A percentile compares a stretch with the other conserved stretches of the same genome.
These are phyloP conservation scores for Pistacia atlantica DNA, from an alignment of 345 rosid genomes.

Conservation along the genomic window DNA sequence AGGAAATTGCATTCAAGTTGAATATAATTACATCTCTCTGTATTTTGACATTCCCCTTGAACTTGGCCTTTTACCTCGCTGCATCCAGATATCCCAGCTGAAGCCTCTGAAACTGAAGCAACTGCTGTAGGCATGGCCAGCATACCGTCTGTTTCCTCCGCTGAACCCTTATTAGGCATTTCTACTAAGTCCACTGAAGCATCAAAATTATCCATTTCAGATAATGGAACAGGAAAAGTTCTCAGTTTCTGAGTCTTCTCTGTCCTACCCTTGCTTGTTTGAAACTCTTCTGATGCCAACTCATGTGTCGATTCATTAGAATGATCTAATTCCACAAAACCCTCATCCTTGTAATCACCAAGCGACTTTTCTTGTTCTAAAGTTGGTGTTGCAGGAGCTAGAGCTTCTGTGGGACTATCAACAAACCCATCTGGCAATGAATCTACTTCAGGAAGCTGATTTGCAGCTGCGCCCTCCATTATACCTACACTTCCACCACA, in stretches of 20 bases:
- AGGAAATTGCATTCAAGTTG: constrained; percentile 15
- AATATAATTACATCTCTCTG: constrained; percentile 43
- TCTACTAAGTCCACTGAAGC: constrained; percentile 37
- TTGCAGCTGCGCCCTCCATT: constrained; percentile 65
- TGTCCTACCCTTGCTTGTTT: constrained; percentile 26
- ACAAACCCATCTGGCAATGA: constrained; percentile 94
- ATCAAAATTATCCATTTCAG: constrained; percentile 50
- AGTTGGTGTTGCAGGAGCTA: constrained; percentile 52
- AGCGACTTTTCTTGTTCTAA: constrained; percentile 44
- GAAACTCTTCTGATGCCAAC: constrained; percentile 22
- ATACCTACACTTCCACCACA: constrained; percentile 26
- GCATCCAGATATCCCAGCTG: constrained; percentile 32
- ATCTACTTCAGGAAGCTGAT: constrained; percentile 89
- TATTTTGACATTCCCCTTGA: constrained; percentile 40
- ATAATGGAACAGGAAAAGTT: constrained; percentile 69
- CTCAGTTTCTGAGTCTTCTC: constrained; percentile 54
- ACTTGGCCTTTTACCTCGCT: constrained; percentile 38
- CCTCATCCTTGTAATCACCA: constrained; percentile 34
- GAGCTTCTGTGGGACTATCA: constrained; percentile 59
- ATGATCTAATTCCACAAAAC: constrained; percentile 20
- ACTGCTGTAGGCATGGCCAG: constrained; percentile 14
- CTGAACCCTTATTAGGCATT: constrained; percentile 26
- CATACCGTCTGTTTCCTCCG: constrained; percentile 33
- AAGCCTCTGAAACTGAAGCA: constrained; percentile 26
- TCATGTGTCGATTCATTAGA: constrained; percentile 21